Base-by-base conservation (phyloP, 768 basidiomycete genomes). In the Boletus vinaceobasis region DNA sequence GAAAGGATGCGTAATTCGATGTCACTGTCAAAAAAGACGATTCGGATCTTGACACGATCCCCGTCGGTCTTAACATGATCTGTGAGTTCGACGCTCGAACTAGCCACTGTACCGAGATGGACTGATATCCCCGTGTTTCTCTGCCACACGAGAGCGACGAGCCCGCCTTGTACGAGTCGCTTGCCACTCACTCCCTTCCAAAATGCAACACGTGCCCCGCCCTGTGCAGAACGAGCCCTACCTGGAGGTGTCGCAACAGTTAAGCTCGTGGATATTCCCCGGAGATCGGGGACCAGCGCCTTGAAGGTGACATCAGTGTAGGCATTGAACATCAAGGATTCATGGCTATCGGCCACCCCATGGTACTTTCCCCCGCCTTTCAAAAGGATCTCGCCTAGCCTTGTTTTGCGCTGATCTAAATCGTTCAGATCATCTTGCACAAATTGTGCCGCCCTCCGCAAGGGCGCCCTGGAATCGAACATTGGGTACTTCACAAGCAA, bases 131-230 rank as follows among this genome's bases (percentile, higher is more conserved):
- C 56, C 2, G 47, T 44, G 52, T 59, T 60, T 0, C 62, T 67
- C 46, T 75, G 64, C 76, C 81, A 82, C 14, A 87, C 66, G 7
- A 88, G 76, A 7, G 80, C 87, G 15, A 90, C 75, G 17, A 90
- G 79, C 17, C 80, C 80, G 1, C 88, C 86, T 55, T 77, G 75
- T 48, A 79, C 74, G 10, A 90, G 76, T 0, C 84, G 75, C 53
- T 84, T 85, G 7, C 82, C 76, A 26, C 79, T 74, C 66, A 78
- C 75, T 7, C 77, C 75, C 60, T 87, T 78, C 88, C 87, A 90
- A 65, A 78, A 89, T 5, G 72, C 69, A 1, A 61, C 71, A 8
- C 87, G 79, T 15, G 64, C 70, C 23, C 63, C 63, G 4, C 71
- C 32, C 39, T 73, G 66, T 1, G 63, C 23, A 40, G 76, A 67